These are phyloP conservation scores for Phytophthora sp. DNA, from an alignment of 352 stramenopile genomes.

Conservation along the genomic window DNA sequence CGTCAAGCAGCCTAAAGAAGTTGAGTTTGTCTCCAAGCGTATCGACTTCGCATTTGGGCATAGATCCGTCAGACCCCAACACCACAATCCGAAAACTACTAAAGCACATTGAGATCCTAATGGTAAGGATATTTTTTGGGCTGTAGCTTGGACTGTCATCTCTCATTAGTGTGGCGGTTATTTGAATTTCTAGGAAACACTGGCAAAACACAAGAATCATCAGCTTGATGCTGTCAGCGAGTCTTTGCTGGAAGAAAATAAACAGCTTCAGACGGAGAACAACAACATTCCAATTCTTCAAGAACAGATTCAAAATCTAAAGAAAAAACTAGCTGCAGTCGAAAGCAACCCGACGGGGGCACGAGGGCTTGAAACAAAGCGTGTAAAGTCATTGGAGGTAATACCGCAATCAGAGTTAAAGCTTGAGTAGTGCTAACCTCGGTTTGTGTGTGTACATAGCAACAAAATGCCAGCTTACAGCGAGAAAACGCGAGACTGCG, in stretches of 20 bases:
- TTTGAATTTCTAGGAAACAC: conserved; percentile 46
- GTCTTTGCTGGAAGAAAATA: conserved; percentile 66
- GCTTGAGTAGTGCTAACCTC: neutral
- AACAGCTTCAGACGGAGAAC: conserved; percentile 76
- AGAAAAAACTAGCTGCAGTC: conserved; percentile 47
- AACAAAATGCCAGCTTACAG: conserved; percentile 55
- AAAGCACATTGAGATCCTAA: conserved; percentile 84
- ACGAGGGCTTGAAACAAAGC: conserved; percentile 25
- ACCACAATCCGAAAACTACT: conserved; percentile 82
- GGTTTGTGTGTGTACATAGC: conserved; percentile 12
- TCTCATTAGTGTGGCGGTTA: neutral
- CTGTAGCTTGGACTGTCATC: too few relatives aligned
- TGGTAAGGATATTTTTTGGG: conserved; percentile 49
- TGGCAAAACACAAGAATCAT: conserved; percentile 60
- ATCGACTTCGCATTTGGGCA: conserved; percentile 58
- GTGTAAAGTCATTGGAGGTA: conserved; percentile 56
- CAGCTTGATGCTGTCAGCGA: conserved; percentile 56
- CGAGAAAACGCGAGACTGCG: conserved; percentile 51
- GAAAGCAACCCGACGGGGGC: conserved; percentile 6
- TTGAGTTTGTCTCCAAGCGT: conserved; percentile 21
- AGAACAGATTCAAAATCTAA: conserved; percentile 68
- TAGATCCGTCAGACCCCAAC: conserved; percentile 85
- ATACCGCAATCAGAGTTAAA: neutral
- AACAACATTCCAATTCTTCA: conserved; percentile 88
- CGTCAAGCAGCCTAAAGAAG: conserved; percentile 3